Conservation (phyloP, 495 filamentous ascomycete genomes). For the Articulospora tetracladia region DNA sequence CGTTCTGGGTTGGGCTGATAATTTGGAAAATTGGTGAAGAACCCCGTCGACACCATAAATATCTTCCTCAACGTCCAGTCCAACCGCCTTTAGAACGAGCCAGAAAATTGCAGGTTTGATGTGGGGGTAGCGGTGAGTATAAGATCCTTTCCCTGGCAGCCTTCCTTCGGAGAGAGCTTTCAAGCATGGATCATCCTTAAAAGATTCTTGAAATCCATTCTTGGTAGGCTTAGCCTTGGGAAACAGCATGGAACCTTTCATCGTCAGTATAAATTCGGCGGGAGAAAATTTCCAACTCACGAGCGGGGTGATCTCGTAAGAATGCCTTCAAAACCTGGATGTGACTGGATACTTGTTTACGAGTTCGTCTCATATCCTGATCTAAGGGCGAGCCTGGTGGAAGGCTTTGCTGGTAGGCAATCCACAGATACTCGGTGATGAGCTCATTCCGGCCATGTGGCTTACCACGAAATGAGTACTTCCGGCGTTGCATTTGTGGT, state of each 20-base stretch:
- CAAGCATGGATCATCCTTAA: slow-evolving; percentile 49
- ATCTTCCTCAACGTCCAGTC: slow-evolving; percentile 31
- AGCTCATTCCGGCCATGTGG: slow-evolving; percentile 87
- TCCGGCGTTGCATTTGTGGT: slow-evolving; percentile 77
- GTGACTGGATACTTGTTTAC: slow-evolving; percentile 96
- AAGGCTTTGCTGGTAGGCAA: slow-evolving; percentile 38
- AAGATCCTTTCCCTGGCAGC: slow-evolving; percentile 36
- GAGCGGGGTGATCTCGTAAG: slow-evolving; percentile 54
- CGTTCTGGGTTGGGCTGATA: slow-evolving; percentile 22
- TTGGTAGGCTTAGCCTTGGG: slow-evolving; percentile 23
- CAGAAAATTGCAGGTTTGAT: slow-evolving; percentile 31
- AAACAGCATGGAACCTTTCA: slow-evolving; percentile 28
- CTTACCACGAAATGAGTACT: slow-evolving; percentile 67
- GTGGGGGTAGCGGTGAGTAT: slow-evolving; percentile 32
- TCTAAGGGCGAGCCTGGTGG: slow-evolving; percentile 31
- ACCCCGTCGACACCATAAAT: slow-evolving; percentile 30
- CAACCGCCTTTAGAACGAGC: slow-evolving; percentile 14
- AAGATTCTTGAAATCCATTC: slow-evolving; percentile 42
- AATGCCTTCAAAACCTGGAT: slow-evolving; percentile 94
- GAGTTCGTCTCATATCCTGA: slow-evolving; percentile 48
- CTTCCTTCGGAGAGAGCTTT: slow-evolving; percentile 49
- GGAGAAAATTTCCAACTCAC: too few species aligned
- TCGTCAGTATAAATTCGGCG: slow-evolving; percentile 18
- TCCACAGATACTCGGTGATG: slow-evolving; percentile 77
- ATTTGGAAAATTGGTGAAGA: slow-evolving; percentile 35